Evolutionary conservation across 1,284 basidiomycete genomes (phyloP), one percentile per base, ranked within the genome.

Genomic region (Puccinia hordei): DNA sequence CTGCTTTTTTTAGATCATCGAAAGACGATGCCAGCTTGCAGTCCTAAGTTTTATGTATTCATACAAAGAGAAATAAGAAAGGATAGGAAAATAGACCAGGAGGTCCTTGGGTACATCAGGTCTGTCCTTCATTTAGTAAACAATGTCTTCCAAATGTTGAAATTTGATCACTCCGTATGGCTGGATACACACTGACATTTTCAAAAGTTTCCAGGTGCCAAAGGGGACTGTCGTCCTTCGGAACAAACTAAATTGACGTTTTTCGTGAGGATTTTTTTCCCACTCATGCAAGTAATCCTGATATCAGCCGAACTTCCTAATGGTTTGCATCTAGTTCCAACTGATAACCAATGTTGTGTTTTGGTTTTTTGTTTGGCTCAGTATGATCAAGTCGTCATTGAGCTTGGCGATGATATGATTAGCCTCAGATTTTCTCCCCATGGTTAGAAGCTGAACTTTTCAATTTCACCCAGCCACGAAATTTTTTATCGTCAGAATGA

Each of bases 281-380:
- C 77, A 38, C 27, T 63, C 1, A 38, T 22, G n/a, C 77, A 79
- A n/a, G 66, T 71, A 9, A 79, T 27, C 24, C 66, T 71, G 24
- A 79, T 49, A 63, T 53, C 55, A 38, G 30, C 68, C 13, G 44
- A 27, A n/a, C 22, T 12, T 22, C 65, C 41, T 2, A 66, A 12
- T 17, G 33, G 22, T 30, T 49, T 27, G 13, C 35, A 35, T 19
- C 19, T n/a, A 9, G 38, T 35, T 10, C 57, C 66, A 61, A 72
- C 13, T 27, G 65, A n/a, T 2, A 24, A 38, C 17, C 3, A 59
- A n/a, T n/a, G n/a, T n/a, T n/a, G n/a, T n/a, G n/a, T 27, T 5
- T 4, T n/a, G 22, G 30, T 27, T 10, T 33, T 41, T 41, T 41
- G 4, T 41, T 41, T 41, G 12, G 4, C 38, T 66, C 35, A 41